Evolutionary conservation across 345 rosid species (phyloP), one percentile per base, ranked within the genome.

Genomic region (Theobroma cacao): DNA sequence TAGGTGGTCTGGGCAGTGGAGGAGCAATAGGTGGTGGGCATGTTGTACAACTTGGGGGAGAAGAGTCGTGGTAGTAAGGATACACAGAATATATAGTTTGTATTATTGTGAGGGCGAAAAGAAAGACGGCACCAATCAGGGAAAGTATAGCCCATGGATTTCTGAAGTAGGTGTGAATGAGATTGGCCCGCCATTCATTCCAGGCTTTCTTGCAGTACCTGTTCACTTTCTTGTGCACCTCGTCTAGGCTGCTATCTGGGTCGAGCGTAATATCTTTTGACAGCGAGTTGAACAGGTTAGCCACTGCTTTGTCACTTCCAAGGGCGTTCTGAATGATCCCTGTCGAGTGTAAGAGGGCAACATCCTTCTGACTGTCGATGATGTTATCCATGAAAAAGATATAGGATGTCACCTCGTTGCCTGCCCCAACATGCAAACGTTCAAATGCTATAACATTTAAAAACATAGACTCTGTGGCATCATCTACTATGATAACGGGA

Each of bases 101-200:
- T 17, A 18, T 77, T 4, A 82, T 82, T 3, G 87, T 84, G 79
- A 89, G 85, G 28, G 86, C 85, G 48, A 88, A 86, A 17, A 89
- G 86, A 64, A 89, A 83, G 75, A 86, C 0, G 0, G 81, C 90
- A 9, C 85, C 87, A n/a, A 84, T 70, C 3, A 87, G 70, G 7
- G 90, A 80, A 26, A 83, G 69, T 10, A 81, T 63, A 41, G 92
- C 88, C 92, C 90, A 86, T 1, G 90, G 89, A 64, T 67, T 89
- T 62, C 83, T 83, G 78, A 87, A 89, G 72, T 87, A 86, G 30
- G 85, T 82, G 64, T 84, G 86, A 26, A 83, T 72, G 31, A 87
- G 83, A 72, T 87, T 85, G 47, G 89, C 83, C 12, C 88, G 81
- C 88, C 89, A 86, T 69, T 72, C 78, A 45, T 87, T 85, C 85